A percentile compares a stretch with the other conserved stretches of the same genome.
These are phyloP conservation scores for Sporormia fimetaria DNA, from an alignment of 495 filamentous ascomycete species.

Conservation along the genomic window DNA sequence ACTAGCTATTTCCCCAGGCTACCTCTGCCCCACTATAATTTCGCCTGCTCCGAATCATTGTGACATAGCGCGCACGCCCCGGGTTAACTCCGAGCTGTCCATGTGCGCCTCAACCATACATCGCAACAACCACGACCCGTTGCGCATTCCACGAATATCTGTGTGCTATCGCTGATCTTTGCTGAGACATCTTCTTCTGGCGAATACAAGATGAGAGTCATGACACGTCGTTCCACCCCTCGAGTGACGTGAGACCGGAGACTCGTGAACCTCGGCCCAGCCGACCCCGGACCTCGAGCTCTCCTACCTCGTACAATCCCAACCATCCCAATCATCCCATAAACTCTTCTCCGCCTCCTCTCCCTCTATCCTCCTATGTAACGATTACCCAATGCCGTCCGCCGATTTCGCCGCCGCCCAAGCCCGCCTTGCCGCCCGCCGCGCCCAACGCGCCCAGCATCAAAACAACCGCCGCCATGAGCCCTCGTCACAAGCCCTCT, in stretches of 20 bases:
- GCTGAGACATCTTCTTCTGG: too few relatives aligned
- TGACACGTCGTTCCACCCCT: neutral
- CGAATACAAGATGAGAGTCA: too few relatives aligned
- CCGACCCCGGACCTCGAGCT: neutral
- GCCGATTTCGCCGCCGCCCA: conserved; percentile 72
- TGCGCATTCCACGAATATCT: too few relatives aligned
- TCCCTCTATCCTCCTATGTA: neutral
- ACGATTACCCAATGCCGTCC: conserved; percentile 47
- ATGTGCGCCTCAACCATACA: too few relatives aligned
- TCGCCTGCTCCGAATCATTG: too few relatives aligned
- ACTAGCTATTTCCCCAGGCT: too few relatives aligned
- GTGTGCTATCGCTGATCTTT: too few relatives aligned
- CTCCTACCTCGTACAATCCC: neutral
- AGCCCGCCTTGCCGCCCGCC: too few relatives aligned
- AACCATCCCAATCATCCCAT: neutral
- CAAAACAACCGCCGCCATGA: conserved; percentile 43
- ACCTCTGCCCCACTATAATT: too few relatives aligned
- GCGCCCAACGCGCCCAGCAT: conserved; percentile 43
- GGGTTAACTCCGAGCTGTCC: too few relatives aligned
- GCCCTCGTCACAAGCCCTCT: conserved; percentile 25
- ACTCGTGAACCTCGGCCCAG: conserved; percentile 10
- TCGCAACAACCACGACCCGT: too few relatives aligned
- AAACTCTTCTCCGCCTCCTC: conserved; percentile 1
- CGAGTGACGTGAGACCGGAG: neutral
- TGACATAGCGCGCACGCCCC: too few relatives aligned